Conservation (phyloP, 257 asterid species). For the Plantago major region DNA sequence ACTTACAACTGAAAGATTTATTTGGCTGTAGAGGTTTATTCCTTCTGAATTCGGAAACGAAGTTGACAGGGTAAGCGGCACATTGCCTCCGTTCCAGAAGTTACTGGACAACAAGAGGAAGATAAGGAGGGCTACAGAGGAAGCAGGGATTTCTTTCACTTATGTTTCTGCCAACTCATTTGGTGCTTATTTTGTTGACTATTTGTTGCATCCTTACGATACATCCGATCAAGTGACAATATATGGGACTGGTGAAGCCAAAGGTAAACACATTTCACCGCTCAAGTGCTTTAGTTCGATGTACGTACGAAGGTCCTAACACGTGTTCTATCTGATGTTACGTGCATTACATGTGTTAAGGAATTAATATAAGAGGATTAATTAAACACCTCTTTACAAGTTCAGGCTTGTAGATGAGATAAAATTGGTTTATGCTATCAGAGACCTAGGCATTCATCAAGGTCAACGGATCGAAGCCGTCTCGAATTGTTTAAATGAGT, state of each 20-base stretch:
- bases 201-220: background rate
- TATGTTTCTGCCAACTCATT: constrained; percentile 59
- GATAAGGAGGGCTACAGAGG: constrained; percentile 66
- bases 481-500: too few species aligned
- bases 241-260: constrained; percentile 49
- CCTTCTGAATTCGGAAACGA: constrained; percentile 76
- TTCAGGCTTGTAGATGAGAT: too few species aligned
- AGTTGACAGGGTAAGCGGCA: constrained; percentile 25
- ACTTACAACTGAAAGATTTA: background rate
- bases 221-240: constrained; percentile 27
- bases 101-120: constrained; percentile 59
- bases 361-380: too few species aligned
- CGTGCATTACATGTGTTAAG: too few species aligned
- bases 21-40: constrained; percentile 43
- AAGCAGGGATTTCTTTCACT: constrained; percentile 55
- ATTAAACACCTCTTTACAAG: too few species aligned
- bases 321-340: too few species aligned
- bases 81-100: background rate
- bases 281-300: background rate
- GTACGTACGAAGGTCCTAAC: too few species aligned
- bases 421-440: too few species aligned
- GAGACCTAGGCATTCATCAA: too few species aligned
- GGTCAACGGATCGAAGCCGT: too few species aligned
- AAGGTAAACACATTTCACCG: constrained; percentile 28
- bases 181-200: constrained; percentile 49